Percentiles rank a stretch among this genome's conserved stretches.
Evolutionary conservation across 805 yeast species (phyloP).

Genomic region (Ogataea haglerorum): DNA sequence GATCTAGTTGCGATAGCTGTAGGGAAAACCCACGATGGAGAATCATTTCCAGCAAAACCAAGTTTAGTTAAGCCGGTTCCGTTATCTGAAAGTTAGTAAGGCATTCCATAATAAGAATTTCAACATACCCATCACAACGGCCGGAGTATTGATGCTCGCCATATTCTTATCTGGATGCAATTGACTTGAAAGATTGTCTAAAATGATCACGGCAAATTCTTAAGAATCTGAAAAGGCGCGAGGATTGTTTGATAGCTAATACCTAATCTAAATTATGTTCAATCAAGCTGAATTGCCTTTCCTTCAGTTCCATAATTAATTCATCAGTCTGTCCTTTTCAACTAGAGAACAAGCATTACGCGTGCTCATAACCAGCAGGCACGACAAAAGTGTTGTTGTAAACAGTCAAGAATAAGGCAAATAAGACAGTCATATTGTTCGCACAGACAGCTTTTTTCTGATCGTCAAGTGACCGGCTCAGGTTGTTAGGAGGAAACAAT

Average conservation of each 20-base stretch:
- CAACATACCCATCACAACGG: slow-evolving; percentile 87
- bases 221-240: neutral
- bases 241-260: neutral
- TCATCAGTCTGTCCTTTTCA: slow-evolving; percentile 8
- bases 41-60: slow-evolving; percentile 97
- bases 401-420: too few relatives aligned
- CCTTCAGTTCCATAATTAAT: slow-evolving; percentile 1
- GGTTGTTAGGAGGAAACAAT: too few relatives aligned
- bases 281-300: neutral
- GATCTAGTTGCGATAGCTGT: slow-evolving; percentile 88
- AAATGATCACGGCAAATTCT: too few relatives aligned
- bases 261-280: neutral
- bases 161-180: slow-evolving; percentile 5
- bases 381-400: neutral
- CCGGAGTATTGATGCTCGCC: slow-evolving; percentile 70
- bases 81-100: slow-evolving; percentile 39
- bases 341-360: neutral
- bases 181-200: neutral
- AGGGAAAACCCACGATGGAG: slow-evolving; percentile 96
- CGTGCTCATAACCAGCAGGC: slow-evolving; percentile 5
- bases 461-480: too few relatives aligned
- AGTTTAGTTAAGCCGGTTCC: slow-evolving; percentile 98
- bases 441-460: too few relatives aligned
- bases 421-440: too few relatives aligned
- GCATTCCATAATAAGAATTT: neutral